Base-by-base conservation (phyloP, 208 protist genomes). In the Herpetomonas tarakana region DNA sequence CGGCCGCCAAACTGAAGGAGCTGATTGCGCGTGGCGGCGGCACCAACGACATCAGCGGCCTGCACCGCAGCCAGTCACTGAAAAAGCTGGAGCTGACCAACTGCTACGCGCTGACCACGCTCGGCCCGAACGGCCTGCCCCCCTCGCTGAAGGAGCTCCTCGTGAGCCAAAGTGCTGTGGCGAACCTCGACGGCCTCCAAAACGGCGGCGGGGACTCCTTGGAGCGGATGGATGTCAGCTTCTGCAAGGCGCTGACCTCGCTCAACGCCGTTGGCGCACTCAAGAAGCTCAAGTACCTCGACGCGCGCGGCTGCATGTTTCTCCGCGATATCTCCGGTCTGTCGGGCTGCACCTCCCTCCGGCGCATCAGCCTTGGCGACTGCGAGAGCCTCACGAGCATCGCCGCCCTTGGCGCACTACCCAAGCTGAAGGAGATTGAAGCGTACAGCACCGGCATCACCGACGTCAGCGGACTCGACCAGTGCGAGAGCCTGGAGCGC, bases 311-410 rank as follows among this genome's bases (percentile, higher is more conserved):
- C 35, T 41, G 35, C 35, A 41, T 14, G 9, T 41, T 41, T 14
- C 35, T 41, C 9, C 35, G 35, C 9, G 35, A 41, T 14, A 41
- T 41, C 35, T 41, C 35, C 35, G 35, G 35, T 14, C 35, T 41
- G 9, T 6, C 35, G 35, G 6, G 9, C 35, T 41, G 35, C 35
- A 6, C 6, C 35, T 6, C 35, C 35, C 35, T 41, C 14, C 9
- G 6, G 9, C 6, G 9, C 35, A 14, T 41, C 35, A 14, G 14
- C 35, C 35, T 41, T 41, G 35, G 35, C 35, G 35, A 41, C 35
- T 41, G 35, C 35, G 35, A 41, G 35, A 41, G 35, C 35, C 35
- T 41, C 35, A 41, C 35, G 35, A 41, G 35, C 35, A 41, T 41
- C 35, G 9, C 6, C 9, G 35, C 35, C 9, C 35, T 41, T 14